A percentile compares a stretch with the other conserved stretches of the same genome.
These are phyloP conservation scores for Purpureocillium takamizusanense DNA, from an alignment of 2,329 filamentous ascomycete species.

Conservation along the genomic window DNA sequence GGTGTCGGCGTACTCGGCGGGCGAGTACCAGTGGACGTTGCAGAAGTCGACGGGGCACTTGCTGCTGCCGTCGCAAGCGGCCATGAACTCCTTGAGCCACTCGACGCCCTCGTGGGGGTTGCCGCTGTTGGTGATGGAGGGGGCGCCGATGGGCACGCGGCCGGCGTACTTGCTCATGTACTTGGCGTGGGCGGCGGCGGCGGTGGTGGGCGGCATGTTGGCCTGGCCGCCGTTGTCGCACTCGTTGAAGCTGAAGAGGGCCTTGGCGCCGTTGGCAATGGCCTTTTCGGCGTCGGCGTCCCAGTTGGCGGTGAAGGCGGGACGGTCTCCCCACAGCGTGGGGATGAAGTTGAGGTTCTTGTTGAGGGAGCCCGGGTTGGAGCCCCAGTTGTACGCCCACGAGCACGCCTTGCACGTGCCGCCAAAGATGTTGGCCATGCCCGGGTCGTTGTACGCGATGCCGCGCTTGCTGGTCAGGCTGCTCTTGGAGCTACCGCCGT, in stretches of 20 bases:
- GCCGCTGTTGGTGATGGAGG: slow-evolving; percentile 55
- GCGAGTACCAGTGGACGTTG: slow-evolving; percentile 56
- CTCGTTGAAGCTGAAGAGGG: slow-evolving; percentile 64
- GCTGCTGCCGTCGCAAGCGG: slow-evolving; percentile 37
- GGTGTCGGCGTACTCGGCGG: slow-evolving; percentile 31
- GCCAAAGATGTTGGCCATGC: slow-evolving; percentile 42
- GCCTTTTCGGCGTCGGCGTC: slow-evolving; percentile 36
- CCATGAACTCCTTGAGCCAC: slow-evolving; percentile 47
- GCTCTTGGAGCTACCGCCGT: too few species aligned
- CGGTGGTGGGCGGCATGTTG: slow-evolving; percentile 42
- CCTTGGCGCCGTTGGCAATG: slow-evolving; percentile 43
- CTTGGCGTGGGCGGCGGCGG: slow-evolving; percentile 42
- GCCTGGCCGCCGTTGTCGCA: slow-evolving; percentile 53
- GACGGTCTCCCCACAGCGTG: slow-evolving; percentile 51
- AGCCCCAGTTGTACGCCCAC: slow-evolving; percentile 66
- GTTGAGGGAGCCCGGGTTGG: slow-evolving; percentile 30
- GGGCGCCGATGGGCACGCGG: slow-evolving; percentile 45
- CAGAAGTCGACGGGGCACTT: slow-evolving; percentile 50
- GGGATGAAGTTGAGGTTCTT: slow-evolving; percentile 51
- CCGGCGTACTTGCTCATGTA: slow-evolving; percentile 47
- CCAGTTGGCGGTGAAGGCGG: slow-evolving; percentile 41
- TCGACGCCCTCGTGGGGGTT: slow-evolving; percentile 38
- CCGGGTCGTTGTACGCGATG: slow-evolving; percentile 55
- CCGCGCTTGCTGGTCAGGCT: slow-evolving; percentile 45
- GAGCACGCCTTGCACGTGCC: slow-evolving; percentile 29